Evolutionary conservation across 2,329 filamentous ascomycete species (phyloP).

Genomic region (Colletotrichum brevisporum): DNA sequence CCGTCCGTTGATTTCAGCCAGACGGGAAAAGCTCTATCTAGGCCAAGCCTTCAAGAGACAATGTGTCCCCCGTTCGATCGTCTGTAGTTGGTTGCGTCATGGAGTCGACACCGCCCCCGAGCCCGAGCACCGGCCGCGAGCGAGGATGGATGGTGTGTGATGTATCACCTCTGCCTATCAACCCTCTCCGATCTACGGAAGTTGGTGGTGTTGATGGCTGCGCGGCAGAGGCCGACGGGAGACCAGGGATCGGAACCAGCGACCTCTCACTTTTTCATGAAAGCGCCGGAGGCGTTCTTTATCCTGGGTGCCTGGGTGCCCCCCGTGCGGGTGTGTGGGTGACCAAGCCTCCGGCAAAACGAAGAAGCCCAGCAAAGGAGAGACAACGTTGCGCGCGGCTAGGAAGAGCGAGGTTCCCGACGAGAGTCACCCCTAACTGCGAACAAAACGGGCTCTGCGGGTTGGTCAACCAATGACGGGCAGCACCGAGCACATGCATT

Average conservation of each 20-base stretch:
- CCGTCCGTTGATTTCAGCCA: not conserved
- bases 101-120: conserved; percentile 18
- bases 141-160: conserved; percentile 8
- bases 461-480: conserved; percentile 29
- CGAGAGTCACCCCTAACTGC: conserved; percentile 18
- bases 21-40: too few species aligned
- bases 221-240: conserved; percentile 29
- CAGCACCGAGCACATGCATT: conserved; percentile 32
- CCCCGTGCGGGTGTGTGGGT: not conserved
- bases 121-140: conserved; percentile 7
- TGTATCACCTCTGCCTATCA: conserved; percentile 14
- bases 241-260: conserved; percentile 15
- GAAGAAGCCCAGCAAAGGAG: not conserved
- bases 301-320: conserved; percentile 13
- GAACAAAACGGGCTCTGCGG: conserved; percentile 17
- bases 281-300: conserved; percentile 39
- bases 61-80: not conserved
- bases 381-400: conserved; percentile 7
- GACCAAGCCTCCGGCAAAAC: not conserved
- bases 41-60: not conserved
- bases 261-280: conserved; percentile 14
- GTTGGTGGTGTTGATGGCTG: conserved; percentile 20
- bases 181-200: conserved; percentile 35
- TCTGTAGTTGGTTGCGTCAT: conserved; percentile 20
- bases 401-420: conserved; percentile 21